Conservation (phyloP, 2,329 filamentous ascomycete genomes). For the Aureobasidium leucospermi region DNA sequence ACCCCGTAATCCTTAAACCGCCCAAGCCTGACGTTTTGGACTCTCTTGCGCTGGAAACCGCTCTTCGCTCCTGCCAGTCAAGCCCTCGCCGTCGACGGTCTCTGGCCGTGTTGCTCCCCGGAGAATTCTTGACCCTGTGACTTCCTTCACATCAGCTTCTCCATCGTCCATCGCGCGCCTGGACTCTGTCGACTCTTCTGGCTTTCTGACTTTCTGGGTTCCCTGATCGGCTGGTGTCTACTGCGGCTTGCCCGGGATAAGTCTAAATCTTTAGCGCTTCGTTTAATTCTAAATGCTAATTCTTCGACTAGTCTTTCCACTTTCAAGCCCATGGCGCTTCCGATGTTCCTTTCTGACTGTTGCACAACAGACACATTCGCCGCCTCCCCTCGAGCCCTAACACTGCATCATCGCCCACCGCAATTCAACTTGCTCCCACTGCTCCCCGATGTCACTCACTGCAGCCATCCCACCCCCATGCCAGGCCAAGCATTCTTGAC, state of each 20-base stretch:
- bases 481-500: slow-evolving; percentile 12
- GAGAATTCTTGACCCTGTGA: no score
- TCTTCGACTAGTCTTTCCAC: not conserved
- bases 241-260: not conserved
- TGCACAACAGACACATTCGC: not conserved
- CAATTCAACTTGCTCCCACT: not conserved
- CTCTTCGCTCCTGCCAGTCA: no score
- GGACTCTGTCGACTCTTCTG: no score
- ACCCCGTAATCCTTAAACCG: no score
- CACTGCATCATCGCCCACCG: not conserved
- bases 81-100: no score
- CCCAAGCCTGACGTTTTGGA: no score
- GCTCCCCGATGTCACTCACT: not conserved
- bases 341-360: not conserved
- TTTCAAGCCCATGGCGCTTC: not conserved
- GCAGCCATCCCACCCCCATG: not conserved
- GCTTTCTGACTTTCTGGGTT: not conserved
- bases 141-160: no score
- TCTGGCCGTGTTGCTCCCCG: no score
- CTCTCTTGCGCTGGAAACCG: no score
- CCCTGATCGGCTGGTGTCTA: not conserved
- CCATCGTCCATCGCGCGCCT: no score
- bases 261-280: no score
- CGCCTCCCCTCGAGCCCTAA: not conserved
- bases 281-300: not conserved